These are phyloP conservation scores for Gossypium davidsonii DNA, from an alignment of 441 rosid genomes.

Conservation along the genomic window DNA sequence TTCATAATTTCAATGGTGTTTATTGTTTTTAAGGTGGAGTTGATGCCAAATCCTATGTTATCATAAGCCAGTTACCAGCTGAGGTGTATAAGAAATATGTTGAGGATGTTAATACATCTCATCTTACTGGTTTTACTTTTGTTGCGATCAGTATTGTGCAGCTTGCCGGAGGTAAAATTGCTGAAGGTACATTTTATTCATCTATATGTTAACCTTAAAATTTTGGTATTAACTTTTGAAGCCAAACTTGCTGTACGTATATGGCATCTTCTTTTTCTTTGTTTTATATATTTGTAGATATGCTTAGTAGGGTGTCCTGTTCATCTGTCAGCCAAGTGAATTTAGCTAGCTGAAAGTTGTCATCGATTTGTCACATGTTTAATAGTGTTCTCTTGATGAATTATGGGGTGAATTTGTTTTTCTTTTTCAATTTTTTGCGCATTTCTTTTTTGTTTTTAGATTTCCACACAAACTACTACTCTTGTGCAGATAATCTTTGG, in stretches of 20 bases:
- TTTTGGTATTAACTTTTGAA: neutral
- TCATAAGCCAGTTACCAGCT: constrained; percentile 60
- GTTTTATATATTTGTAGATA: neutral
- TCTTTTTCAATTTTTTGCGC: neutral
- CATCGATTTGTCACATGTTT: neutral
- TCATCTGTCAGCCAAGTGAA: neutral
- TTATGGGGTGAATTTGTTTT: neutral
- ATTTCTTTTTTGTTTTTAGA: no score
- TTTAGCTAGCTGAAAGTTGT: neutral
- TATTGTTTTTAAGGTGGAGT: constrained; percentile 31
- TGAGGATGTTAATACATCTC: constrained; percentile 51
- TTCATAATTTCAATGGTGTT: constrained; percentile 2
- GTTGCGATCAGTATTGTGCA: constrained; percentile 64
- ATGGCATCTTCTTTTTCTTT: neutral
- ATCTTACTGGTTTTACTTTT: constrained; percentile 65
- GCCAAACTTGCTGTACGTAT: neutral
- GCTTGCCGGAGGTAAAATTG: constrained; percentile 73
- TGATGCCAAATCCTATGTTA: constrained; percentile 69
- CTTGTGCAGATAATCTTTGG: constrained; percentile 61
- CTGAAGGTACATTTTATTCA: constrained; percentile 48
- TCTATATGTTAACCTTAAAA: neutral
- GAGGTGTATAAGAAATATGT: constrained; percentile 54
- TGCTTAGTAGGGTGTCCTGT: neutral
- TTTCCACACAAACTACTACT: neutral
- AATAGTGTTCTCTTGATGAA: neutral